Base-by-base conservation (phyloP, 1,284 basidiomycete genomes). In the Pseudozyma hubeiensis region DNA sequence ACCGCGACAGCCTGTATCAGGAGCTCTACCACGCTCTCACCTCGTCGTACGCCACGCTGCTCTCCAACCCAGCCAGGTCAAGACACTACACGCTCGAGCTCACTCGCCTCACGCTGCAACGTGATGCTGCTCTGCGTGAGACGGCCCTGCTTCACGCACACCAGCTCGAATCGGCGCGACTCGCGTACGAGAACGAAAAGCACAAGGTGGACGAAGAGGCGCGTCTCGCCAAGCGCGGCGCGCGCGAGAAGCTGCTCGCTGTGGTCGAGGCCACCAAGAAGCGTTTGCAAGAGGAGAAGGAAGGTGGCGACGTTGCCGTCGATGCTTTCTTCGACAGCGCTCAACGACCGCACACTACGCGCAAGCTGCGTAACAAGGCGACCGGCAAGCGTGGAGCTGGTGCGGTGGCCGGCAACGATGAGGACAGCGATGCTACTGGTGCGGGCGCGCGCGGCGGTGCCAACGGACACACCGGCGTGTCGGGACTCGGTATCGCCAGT, bases 321-420 rank as follows among this genome's bases (percentile, higher is more conserved):
- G 81, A 80, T 34, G 64, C 76, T 35, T 75, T 80, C 60, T 69
- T 81, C 19, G 79, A 81, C 57, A 55, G 68, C 13, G 63, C 77
- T 37, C 75, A 79, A 45, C 68, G 82, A 49, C 73, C 78, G n/a
- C 81, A 82, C 47, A 75, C 82, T 0, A 84, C 81, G 29, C 77
- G 82, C n/a, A 82, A 83, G 63, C 64, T 84, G 54, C 79, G 82
- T 14, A 81, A 82, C 77, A 84, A 84, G 61, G 71, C 65, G 19
- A 64, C 58, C 5, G 59, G 52, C 53, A 67, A 59, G 33, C 40
- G 61, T 14, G 56, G 63, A 59, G 53, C 53, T 29, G 53, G 49
- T 33, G 40, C 39, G 45, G 53, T 49, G 30, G 62, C 51, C 30
- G 72, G 14, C 13, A 56, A 46, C 17, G 68, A 72, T 11, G 61